Percentiles rank a stretch among this genome's conserved stretches.
phyloP scores from a whole-genome alignment of 2,329 filamentous ascomycete genomes.

The Sarocladium kiliense region DNA sequence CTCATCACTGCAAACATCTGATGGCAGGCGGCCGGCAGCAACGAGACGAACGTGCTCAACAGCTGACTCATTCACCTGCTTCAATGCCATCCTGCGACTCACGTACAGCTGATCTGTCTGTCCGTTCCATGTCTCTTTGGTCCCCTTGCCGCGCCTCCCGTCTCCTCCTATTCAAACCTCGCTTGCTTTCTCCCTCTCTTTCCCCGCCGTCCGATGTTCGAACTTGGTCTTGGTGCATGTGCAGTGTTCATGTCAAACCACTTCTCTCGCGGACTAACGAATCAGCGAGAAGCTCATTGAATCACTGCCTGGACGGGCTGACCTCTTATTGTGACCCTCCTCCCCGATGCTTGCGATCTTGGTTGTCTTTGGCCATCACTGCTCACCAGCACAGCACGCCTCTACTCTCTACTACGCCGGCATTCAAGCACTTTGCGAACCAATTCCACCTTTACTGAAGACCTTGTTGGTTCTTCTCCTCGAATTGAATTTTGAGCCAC shows the following conservation, averaged over 20 bases:
- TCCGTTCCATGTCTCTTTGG: not conserved
- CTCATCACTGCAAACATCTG: constrained; percentile 2
- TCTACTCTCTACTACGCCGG: no score
- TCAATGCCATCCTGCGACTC: not conserved
- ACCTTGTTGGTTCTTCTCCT: no score
- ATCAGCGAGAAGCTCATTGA: not conserved
- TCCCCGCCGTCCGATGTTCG: not conserved
- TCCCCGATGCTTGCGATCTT: not conserved
- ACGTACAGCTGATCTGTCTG: not conserved
- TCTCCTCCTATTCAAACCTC: not conserved
- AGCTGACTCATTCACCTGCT: constrained; percentile 2
- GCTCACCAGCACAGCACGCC: no score
- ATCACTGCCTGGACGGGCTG: not conserved
- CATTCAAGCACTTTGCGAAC: no score
- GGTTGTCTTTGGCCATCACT: not conserved
- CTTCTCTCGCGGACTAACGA: not conserved
- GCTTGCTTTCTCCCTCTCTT: not conserved
- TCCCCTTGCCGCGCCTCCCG: not conserved
- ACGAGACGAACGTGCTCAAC: not conserved
- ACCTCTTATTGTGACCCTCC: not conserved
- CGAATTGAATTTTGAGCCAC: no score
- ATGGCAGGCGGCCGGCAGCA: not conserved
- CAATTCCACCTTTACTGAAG: no score
- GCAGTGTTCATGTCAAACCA: not conserved
- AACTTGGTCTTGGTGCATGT: no score